Conservation (phyloP, 106 monocot genomes). For the Alisma plantagoaquatica region DNA sequence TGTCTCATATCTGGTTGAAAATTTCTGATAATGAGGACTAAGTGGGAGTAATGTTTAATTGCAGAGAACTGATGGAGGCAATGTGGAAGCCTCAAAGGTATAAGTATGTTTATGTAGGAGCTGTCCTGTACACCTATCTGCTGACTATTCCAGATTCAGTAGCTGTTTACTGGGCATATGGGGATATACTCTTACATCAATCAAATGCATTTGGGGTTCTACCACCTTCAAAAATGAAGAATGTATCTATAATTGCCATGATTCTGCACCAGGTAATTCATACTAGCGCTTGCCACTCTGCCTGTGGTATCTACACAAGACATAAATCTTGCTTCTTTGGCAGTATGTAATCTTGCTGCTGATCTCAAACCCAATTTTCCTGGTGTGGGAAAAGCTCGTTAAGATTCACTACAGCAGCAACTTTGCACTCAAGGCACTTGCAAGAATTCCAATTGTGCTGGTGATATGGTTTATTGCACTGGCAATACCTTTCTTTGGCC, state of each 20-base stretch:
- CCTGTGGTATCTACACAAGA: neutral
- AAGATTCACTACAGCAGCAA: conserved; percentile 2
- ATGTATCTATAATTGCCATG: conserved; percentile 4
- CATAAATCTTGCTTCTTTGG: neutral
- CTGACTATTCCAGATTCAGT: neutral
- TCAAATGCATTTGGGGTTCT: conserved; percentile 6
- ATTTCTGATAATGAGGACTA: too few relatives aligned
- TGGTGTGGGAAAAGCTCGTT: conserved; percentile 2
- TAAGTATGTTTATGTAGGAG: neutral
- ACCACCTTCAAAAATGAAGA: conserved; percentile 1
- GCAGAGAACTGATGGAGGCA: neutral
- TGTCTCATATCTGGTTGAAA: too few relatives aligned
- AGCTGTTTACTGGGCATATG: too few relatives aligned
- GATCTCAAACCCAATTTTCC: neutral
- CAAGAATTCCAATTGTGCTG: neutral
- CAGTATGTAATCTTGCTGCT: conserved; percentile 3
- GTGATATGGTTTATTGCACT: conserved; percentile 1
- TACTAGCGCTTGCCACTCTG: neutral
- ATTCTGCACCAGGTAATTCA: conserved; percentile 6
- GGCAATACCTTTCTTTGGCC: conserved; percentile 6
- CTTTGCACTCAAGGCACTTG: neutral
- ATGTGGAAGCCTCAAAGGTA: neutral
- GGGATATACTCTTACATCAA: too few relatives aligned
- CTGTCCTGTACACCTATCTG: neutral
- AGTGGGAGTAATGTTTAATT: neutral